Base-by-base conservation (phyloP, 2,329 filamentous ascomycete genomes). In the Venturia pyrina region DNA sequence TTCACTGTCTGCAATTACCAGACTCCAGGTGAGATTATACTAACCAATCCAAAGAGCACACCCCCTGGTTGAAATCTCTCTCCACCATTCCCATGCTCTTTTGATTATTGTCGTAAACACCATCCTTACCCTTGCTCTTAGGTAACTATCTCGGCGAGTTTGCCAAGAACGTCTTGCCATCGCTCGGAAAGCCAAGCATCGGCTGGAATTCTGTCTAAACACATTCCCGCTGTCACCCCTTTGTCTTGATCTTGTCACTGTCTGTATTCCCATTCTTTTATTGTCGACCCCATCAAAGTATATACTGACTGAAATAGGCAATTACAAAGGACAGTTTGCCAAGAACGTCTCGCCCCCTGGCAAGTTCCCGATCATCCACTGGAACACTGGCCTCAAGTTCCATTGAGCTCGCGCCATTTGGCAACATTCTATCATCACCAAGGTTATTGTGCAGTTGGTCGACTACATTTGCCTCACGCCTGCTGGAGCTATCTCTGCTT, bases 1-100 rank as follows among this genome's bases (percentile, higher is more conserved):
- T 91, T 86, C 81, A 93, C 89, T 40, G 91, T 96, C 72, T 96
- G 91, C 87, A 93, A 96, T 84, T 96, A 96, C 81, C 80, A 79
- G 70, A 83, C 86, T 68, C 79, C 86, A 69, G 91, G 90, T 90
- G 85, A 77, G 85, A 77, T 59, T 6, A 19, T 37, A 59, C 53
- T 59, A 37, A 59, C 53, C 2, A 59, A 59, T 34, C 53, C 53
- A 59, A 37, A 37, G 61, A n/a, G 37, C 50, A 19, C 60, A 1
- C 34, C 43, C 15, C 40, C 15, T 19, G 44, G 37, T 40, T 62
- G 60, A 62, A 8, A 40, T 63, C 34, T 24, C 44, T 28, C 50
- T 32, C 32, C 41, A 40, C 19, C 43, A 34, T 15, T 17, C 62
- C 62, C 40, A 61, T 28, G 28, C 24, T 64, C 57, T 66, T 53